Conservation (phyloP, 352 stramenopile species). For the Globisporangium perplexum region DNA sequence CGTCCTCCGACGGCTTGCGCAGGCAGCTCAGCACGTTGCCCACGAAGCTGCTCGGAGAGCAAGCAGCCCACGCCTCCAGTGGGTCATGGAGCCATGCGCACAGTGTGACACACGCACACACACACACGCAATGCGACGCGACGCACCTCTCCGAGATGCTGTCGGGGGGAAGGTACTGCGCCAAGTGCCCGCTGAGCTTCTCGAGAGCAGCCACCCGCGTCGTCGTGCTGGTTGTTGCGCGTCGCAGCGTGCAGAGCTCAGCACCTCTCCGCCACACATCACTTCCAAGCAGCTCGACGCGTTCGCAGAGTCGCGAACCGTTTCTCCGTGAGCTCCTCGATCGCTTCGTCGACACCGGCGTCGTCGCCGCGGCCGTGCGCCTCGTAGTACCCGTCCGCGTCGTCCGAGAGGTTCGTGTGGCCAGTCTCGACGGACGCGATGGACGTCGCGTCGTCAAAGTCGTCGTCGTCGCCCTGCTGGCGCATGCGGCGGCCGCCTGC, state of each 20-base stretch:
- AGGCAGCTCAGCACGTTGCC: conserved; percentile 61
- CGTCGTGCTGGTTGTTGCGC: conserved; percentile 49
- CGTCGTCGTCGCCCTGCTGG: conserved; percentile 52
- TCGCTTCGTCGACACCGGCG: conserved; percentile 57
- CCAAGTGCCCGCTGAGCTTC: conserved; percentile 48
- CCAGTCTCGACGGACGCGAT: conserved; percentile 66
- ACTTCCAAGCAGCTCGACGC: too few species aligned
- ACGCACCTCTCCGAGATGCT: conserved; percentile 65
- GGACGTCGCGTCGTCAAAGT: conserved; percentile 60
- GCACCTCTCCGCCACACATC: background rate
- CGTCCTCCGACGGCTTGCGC: conserved; percentile 62
- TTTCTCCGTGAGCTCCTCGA: conserved; percentile 78
- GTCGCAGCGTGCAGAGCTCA: too few species aligned
- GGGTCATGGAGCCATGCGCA: too few species aligned
- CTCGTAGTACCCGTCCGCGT: conserved; percentile 61
- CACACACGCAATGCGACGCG: background rate
- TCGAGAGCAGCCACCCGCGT: conserved; percentile 68
- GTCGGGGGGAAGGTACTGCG: conserved; percentile 66
- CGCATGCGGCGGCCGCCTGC: conserved; percentile 39
- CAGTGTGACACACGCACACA: too few species aligned
- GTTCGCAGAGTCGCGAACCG: conserved; percentile 25
- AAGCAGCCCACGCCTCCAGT: background rate
- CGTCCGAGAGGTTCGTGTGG: conserved; percentile 52
- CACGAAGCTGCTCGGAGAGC: conserved; percentile 36
- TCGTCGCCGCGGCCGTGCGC: conserved; percentile 59